Evolutionary conservation across 2,329 filamentous ascomycete species (phyloP).

Genomic region (Basipetospora chlamydospora): DNA sequence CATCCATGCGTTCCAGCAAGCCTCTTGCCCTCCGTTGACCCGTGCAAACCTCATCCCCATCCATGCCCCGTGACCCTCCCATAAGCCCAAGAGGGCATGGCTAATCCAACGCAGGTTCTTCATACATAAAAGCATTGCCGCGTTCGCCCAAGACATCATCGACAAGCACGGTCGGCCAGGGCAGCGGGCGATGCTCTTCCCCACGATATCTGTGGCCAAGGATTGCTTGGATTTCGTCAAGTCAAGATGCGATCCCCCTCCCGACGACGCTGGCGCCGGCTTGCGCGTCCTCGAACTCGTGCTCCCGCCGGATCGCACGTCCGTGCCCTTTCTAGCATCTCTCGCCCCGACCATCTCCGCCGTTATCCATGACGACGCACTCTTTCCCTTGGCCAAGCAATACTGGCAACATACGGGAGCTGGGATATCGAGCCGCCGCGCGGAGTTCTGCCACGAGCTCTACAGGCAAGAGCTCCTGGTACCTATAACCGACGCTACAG

Average conservation of each 20-base stretch:
- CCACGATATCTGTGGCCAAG: constrained; percentile 52
- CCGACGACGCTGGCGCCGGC: too few species aligned
- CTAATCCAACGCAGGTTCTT: constrained; percentile 61
- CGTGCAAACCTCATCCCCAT: neutral
- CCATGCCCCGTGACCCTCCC: neutral
- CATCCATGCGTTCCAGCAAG: too few species aligned
- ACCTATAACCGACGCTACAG: constrained; percentile 14
- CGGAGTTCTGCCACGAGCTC: constrained; percentile 72
- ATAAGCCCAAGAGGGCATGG: constrained; percentile 6
- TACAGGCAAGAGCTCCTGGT: constrained; percentile 52
- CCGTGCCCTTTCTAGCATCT: constrained; percentile 35
- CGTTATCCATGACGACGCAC: constrained; percentile 54
- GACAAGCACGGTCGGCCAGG: constrained; percentile 44
- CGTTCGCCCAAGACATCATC: constrained; percentile 55
- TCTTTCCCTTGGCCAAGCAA: constrained; percentile 66
- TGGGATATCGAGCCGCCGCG: constrained; percentile 77
- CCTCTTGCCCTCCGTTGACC: too few species aligned
- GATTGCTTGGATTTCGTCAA: constrained; percentile 63
- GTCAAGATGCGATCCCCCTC: constrained; percentile 34
- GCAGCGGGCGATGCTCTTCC: constrained; percentile 69
- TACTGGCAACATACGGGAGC: constrained; percentile 97
- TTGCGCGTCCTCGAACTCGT: constrained; percentile 48
- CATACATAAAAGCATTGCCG: constrained; percentile 68
- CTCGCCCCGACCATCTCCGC: constrained; percentile 49
- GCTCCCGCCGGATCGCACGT: constrained; percentile 30